A percentile compares a stretch with the other conserved stretches of the same genome.
phyloP scores from a whole-genome alignment of 805 yeast genomes.

The Saccharomycopsis sp. region DNA sequence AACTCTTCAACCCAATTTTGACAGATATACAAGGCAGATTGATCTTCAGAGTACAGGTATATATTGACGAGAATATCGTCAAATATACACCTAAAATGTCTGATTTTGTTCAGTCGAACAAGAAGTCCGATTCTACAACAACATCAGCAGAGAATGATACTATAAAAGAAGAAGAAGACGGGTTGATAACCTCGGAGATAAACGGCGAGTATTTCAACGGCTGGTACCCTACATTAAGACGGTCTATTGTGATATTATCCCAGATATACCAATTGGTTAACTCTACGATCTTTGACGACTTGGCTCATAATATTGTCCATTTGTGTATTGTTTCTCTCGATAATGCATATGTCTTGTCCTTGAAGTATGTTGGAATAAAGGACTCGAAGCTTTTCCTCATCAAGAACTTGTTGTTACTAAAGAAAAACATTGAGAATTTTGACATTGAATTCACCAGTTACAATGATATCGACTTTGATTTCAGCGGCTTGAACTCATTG shows the following conservation, averaged over 20 bases:
- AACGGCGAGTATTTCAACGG: slow-evolving; percentile 30
- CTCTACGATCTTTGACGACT: slow-evolving; percentile 74
- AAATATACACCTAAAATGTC: slow-evolving; percentile 60
- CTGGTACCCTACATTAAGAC: slow-evolving; percentile 66
- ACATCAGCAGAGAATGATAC: slow-evolving; percentile 2
- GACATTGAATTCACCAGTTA: slow-evolving; percentile 67
- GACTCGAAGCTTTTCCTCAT: slow-evolving; percentile 65
- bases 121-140: slow-evolving; percentile 20
- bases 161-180: background rate
- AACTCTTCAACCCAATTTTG: slow-evolving; percentile 61
- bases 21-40: slow-evolving; percentile 76
- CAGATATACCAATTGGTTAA: slow-evolving; percentile 76
- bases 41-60: slow-evolving; percentile 70
- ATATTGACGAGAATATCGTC: slow-evolving; percentile 61
- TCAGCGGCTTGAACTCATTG: slow-evolving; percentile 64
- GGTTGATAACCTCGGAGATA: background rate
- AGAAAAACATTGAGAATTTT: slow-evolving; percentile 63
- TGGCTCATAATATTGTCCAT: slow-evolving; percentile 83
- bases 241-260: slow-evolving; percentile 62
- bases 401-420: slow-evolving; percentile 63
- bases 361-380: slow-evolving; percentile 39
- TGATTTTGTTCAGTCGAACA: slow-evolving; percentile 56
- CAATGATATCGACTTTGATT: slow-evolving; percentile 71
- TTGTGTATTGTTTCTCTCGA: slow-evolving; percentile 61
- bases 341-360: slow-evolving; percentile 42